Base-by-base conservation (phyloP, 164 flowering plant genomes). In the Protea cynaroides region DNA sequence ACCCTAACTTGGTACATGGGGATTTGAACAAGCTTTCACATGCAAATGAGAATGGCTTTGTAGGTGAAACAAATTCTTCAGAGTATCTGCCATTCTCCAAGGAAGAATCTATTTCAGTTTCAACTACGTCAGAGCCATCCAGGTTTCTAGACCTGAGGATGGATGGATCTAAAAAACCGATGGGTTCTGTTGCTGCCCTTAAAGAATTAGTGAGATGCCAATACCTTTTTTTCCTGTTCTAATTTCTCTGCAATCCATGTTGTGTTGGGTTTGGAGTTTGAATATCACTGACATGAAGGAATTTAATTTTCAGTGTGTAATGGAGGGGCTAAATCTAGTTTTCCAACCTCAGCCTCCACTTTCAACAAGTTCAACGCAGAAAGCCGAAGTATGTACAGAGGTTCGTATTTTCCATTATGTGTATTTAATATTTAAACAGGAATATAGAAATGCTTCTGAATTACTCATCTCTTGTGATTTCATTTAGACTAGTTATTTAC, bases 171-270 rank as follows among this genome's bases (percentile, higher is more conserved):
- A 78, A 69, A 68, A 83, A 67, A 61, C 69, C 80, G 25, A 58
- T 68, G 65, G 77, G 82, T 69, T 69, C 86, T 54, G 77, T 83
- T 47, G 64, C 82, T 40, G 86, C 83, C 0, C 81, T 82, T 23
- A 80, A 76, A 70, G 89, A 86, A 71, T 56, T 84, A 50, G 92
- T 86, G 62, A 72, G 87, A 66, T 72, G 36, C 22, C n/a, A 25
- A 22, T 46, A 25, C 23, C 43, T 56, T 21, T 1, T 18, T 49
- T 12, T 37, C 40, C 34, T 29, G 34, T 29, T 29, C 34, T 2
- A 29, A 29, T 29, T 29, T 29, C 34, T 29, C 4, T 29, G 2
- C 34, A 2, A 0, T 29, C 34, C 34, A 29, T 29, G 5, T 5
- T 29, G 34, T 29, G 34, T 29, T 29, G 5, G 34, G 34, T 40